These are phyloP conservation scores for Juncus inflexus DNA, from an alignment of 176 grass and related monocot genomes.

Conservation along the genomic window DNA sequence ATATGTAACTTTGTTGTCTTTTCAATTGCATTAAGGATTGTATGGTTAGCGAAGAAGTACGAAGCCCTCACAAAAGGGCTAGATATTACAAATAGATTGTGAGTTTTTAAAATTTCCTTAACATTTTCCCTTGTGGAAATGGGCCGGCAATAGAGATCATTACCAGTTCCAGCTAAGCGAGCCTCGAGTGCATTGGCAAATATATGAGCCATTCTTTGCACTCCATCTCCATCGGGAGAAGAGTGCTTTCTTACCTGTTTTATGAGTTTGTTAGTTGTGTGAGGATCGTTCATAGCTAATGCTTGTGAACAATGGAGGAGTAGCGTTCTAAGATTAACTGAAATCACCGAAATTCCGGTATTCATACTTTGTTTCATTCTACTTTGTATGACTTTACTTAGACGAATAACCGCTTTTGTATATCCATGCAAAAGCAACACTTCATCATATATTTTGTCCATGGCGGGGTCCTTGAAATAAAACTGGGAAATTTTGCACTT, in stretches of 20 bases:
- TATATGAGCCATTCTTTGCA: conserved; percentile 58
- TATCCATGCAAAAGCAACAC: conserved; percentile 39
- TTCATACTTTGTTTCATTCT: conserved; percentile 22
- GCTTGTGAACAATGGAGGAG: conserved; percentile 61
- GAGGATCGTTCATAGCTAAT: conserved; percentile 41
- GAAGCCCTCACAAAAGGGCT: conserved; percentile 45
- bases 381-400: conserved; percentile 15
- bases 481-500: conserved; percentile 47
- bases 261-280: conserved; percentile 38
- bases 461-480: conserved; percentile 23
- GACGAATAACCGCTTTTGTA: conserved; percentile 11
- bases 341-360: conserved; percentile 37
- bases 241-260: conserved; percentile 39
- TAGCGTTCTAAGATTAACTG: conserved; percentile 43
- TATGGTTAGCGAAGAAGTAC: conserved; percentile 48
- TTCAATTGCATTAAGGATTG: conserved; percentile 42
- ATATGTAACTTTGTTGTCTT: conserved; percentile 43
- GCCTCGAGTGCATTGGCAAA: conserved; percentile 48
- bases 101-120: conserved; percentile 32
- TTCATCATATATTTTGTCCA: conserved; percentile 37
- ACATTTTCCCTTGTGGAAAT: conserved; percentile 8
- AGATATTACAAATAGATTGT: conserved; percentile 32
- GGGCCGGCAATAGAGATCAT: conserved; percentile 38
- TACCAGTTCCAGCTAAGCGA: conserved; percentile 47
- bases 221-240: conserved; percentile 38